These are phyloP conservation scores for Trichophyton mentagrophytes DNA, from an alignment of 2,329 filamentous ascomycete species.

Conservation along the genomic window DNA sequence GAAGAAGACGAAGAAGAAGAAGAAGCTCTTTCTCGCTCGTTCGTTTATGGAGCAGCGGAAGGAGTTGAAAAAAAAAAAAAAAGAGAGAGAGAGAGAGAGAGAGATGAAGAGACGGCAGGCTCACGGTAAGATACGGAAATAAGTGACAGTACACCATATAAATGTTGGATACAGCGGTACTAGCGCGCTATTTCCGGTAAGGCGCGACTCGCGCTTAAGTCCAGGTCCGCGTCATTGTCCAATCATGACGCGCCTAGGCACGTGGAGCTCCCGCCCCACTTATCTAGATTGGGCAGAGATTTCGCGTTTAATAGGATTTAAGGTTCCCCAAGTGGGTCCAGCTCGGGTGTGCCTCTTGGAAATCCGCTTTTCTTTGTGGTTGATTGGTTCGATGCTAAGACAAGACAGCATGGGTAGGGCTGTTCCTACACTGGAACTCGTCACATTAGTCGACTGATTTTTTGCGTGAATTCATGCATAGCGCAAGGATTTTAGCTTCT, in stretches of 20 bases:
- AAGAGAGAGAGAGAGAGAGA: not conserved
- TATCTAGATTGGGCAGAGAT: not conserved
- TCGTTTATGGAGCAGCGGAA: not conserved
- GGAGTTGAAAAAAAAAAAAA: too few relatives aligned
- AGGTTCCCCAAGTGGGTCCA: not conserved
- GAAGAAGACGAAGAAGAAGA: not conserved
- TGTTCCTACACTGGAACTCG: not conserved
- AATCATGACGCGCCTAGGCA: not conserved
- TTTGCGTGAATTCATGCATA: slow-evolving; percentile 1
- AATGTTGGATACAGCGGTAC: not conserved
- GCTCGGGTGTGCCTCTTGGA: slow-evolving; percentile 1
- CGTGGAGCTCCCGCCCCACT: not conserved
- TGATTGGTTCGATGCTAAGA: not conserved
- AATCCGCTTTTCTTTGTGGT: not conserved
- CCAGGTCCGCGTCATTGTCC: not conserved
- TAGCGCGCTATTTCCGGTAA: not conserved
- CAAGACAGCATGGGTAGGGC: not conserved
- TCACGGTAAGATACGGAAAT: not conserved
- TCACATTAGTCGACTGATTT: not conserved
- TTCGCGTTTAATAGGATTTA: slow-evolving; percentile 1
- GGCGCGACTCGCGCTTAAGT: not conserved
- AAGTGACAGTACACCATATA: not conserved
- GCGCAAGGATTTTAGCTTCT: too few relatives aligned
- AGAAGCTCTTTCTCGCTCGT: not conserved
- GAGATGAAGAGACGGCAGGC: too few relatives aligned